phyloP scores from a whole-genome alignment of 108 stramenopile genomes.

The Stephanodiscus triporus region DNA sequence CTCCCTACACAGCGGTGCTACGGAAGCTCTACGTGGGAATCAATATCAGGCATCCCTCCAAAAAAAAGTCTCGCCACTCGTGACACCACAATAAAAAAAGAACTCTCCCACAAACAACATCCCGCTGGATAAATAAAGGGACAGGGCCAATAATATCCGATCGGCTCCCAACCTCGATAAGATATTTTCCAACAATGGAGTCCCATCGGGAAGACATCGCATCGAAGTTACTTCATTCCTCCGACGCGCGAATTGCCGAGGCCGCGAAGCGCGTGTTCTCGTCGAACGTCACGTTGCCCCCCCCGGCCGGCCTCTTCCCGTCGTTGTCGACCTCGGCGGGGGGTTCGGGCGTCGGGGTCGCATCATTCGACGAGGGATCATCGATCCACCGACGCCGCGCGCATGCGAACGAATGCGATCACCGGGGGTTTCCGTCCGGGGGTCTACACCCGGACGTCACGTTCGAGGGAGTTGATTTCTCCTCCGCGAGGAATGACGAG shows the following conservation, averaged over 20 bases:
- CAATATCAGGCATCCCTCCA: no score
- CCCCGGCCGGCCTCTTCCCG: conserved; percentile 1
- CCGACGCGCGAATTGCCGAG: conserved; percentile 49
- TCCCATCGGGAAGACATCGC: conserved; percentile 33
- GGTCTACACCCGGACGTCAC: no score
- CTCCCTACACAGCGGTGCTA: no score
- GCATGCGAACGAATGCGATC: background rate
- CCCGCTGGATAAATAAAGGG: no score
- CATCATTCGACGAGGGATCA: background rate
- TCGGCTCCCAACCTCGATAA: no score
- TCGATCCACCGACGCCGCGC: background rate
- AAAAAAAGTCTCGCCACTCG: no score
- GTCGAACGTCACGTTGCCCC: background rate
- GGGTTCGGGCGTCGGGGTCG: background rate
- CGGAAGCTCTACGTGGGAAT: no score
- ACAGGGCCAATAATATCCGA: no score
- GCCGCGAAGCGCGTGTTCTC: conserved; percentile 52
- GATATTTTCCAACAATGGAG: background rate
- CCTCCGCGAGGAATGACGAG: background rate
- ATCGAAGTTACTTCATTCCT: conserved; percentile 43
- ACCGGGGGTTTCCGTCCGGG: background rate
- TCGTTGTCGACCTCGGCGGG: background rate
- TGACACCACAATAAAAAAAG: no score
- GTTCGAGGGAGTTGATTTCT: background rate
- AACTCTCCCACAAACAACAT: no score